Evolutionary conservation across 768 basidiomycete genomes (phyloP).

Genomic region (Pisolithus albus): DNA sequence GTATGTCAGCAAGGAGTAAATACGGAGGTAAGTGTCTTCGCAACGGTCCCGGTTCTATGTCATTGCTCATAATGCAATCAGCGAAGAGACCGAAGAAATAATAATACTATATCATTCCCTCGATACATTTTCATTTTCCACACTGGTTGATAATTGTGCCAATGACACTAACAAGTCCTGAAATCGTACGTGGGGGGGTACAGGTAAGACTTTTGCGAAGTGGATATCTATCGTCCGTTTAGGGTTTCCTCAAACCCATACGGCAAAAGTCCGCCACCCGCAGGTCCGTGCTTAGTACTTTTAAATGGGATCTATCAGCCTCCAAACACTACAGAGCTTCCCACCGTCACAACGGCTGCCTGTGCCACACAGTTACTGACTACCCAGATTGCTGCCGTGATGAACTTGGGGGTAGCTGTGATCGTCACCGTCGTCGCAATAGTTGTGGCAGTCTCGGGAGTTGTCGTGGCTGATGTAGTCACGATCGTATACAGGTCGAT

Average conservation of each 20-base stretch:
- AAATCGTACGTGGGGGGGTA: not conserved
- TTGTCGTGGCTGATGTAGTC: too few relatives aligned
- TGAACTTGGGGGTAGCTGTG: not conserved
- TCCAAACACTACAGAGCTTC: not conserved
- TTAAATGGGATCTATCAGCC: not conserved
- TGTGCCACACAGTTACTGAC: not conserved
- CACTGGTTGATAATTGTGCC: not conserved
- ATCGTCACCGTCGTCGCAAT: not conserved
- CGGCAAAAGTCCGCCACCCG: not conserved
- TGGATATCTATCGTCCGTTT: not conserved
- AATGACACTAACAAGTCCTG: not conserved
- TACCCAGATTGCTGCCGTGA: not conserved
- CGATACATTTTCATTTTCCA: not conserved
- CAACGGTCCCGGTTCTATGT: not conserved
- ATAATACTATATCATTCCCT: not conserved
- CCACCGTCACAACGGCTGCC: not conserved
- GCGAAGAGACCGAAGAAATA: constrained; percentile 87
- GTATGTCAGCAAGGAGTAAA: constrained; percentile 77
- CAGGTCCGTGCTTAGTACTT: not conserved
- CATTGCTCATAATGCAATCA: constrained; percentile 22
- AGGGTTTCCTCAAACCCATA: not conserved
- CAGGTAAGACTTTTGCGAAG: not conserved
- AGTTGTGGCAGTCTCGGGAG: too few relatives aligned
- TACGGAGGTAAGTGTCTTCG: constrained; percentile 68
- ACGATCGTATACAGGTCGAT: too few relatives aligned